Conservation (phyloP, 73 alveolate species). For the Blepharisma japonicum region DNA sequence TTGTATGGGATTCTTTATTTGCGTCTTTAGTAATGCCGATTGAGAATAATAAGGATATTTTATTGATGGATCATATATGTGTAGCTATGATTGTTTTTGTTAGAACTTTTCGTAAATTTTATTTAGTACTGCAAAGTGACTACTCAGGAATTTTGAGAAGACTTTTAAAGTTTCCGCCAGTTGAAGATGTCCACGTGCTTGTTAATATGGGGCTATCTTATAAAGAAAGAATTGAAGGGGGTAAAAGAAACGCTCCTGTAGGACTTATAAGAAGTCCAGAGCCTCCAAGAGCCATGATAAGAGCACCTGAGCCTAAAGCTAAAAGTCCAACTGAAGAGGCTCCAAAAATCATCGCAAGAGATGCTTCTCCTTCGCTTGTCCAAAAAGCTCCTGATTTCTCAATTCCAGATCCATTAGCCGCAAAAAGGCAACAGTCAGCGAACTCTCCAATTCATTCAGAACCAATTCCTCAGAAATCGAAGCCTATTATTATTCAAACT, state of each 20-base stretch:
- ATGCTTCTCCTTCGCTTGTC: neutral
- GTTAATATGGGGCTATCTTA: conserved; percentile 26
- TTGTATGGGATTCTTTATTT: conserved; percentile 60
- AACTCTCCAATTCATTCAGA: neutral
- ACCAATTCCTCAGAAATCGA: neutral
- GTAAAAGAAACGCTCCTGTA: neutral
- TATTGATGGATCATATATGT: conserved; percentile 51
- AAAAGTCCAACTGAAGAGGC: no score
- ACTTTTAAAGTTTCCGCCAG: conserved; percentile 30
- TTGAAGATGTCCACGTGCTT: conserved; percentile 27
- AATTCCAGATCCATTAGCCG: neutral
- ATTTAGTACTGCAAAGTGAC: conserved; percentile 24
- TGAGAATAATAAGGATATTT: conserved; percentile 48
- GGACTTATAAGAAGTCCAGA: neutral
- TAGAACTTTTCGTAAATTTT: conserved; percentile 18
- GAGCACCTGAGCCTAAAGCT: neutral
- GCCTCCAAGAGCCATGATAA: neutral
- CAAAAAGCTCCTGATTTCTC: neutral
- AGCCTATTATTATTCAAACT: neutral
- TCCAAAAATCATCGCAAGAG: no score
- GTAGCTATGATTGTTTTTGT: conserved; percentile 57
- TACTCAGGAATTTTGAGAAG: conserved; percentile 26
- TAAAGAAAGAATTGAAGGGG: conserved; percentile 3
- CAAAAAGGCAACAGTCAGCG: neutral
- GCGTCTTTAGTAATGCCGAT: conserved; percentile 37